Evolutionary conservation across 2,329 filamentous ascomycete species (phyloP), one percentile per base, ranked within the genome.

Genomic region (Thelonectria olida): DNA sequence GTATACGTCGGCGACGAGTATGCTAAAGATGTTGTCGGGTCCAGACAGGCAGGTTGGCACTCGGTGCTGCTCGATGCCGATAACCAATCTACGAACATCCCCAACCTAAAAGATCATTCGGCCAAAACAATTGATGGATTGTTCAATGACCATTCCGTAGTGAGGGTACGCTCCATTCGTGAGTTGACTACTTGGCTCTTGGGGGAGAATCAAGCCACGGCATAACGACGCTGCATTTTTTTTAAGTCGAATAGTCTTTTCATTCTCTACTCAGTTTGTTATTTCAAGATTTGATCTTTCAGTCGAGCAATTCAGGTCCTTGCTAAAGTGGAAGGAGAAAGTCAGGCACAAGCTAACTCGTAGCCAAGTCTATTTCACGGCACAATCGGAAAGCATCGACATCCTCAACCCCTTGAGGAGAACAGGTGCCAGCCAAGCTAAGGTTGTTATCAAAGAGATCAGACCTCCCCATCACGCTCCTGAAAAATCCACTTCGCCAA

Each of bases 1-100:
- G 44, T 69, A 0, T 66, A 64, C 7, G 67, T 69, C 6, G 67
- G 67, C 1, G 67, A 69, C 9, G 67, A 69, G 2, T 58, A 66
- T 12, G 44, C 48, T 0, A 69, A 69, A 15, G 67, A 69, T 9
- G 63, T 69, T 3, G 23, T 66, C 5, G 67, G 67, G 0, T 63
- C 67, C 2, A 8, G 10, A 2, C 53, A 59, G 1, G 67, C 65
- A 0, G 67, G 67, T 0, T 69, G 67, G 67, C 61, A 54, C 0
- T 58, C 67, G 0, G 54, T 69, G 1, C 7, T 69, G 0, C 65
- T 69, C 1, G 65, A 69, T 22, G 57, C 62, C 1, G 34, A 57
- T 12, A 54, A 62, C 2, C 28, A 69, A 13, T 54, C 54, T 1
- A 34, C 31, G 1, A 36, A 42, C 15, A 13, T 69, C 2, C 8